phyloP scores from a whole-genome alignment of 2,329 filamentous ascomycete genomes.

The Paramyrothecium roridum region DNA sequence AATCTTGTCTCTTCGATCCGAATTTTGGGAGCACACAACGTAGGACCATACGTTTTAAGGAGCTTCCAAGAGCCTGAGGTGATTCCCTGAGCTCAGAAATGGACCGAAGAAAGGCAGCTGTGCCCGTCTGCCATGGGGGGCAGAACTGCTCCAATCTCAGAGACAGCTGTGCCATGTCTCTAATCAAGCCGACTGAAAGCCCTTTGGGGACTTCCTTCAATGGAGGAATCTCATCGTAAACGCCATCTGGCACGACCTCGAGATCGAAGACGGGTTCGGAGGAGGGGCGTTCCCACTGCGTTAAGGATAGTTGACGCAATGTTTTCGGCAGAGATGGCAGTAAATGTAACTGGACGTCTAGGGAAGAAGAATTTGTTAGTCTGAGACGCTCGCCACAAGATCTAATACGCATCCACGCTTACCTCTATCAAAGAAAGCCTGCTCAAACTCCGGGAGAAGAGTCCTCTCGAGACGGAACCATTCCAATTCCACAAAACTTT shows the following conservation, averaged over 20 bases:
- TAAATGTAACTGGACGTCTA: no score
- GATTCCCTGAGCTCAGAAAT: conserved; percentile 6
- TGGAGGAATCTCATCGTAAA: no score
- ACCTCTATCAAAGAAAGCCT: conserved; percentile 9
- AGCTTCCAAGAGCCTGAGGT: background rate
- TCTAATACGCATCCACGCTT: conserved; percentile 1
- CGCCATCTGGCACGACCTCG: no score
- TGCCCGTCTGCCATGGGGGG: conserved; percentile 11
- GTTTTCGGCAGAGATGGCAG: conserved; percentile 11
- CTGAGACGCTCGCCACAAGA: conserved; percentile 5
- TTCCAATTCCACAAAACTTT: conserved; percentile 11
- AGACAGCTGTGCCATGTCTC: conserved; percentile 10
- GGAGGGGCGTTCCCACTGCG: conserved; percentile 11
- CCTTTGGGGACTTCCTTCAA: no score
- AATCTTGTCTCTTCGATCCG: conserved; percentile 8
- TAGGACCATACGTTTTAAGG: conserved; percentile 7
- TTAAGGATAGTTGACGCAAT: conserved; percentile 9
- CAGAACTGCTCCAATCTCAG: conserved; percentile 9
- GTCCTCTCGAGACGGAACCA: conserved; percentile 12
- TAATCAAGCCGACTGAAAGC: conserved; percentile 7
- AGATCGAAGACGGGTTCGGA: no score
- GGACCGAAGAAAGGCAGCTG: conserved; percentile 9
- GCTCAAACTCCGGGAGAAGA: conserved; percentile 2
- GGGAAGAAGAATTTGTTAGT: no score
- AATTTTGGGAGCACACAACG: conserved; percentile 5